phyloP scores from a whole-genome alignment of 2,329 filamentous ascomycete genomes.

The Alternaria incomplexa region DNA sequence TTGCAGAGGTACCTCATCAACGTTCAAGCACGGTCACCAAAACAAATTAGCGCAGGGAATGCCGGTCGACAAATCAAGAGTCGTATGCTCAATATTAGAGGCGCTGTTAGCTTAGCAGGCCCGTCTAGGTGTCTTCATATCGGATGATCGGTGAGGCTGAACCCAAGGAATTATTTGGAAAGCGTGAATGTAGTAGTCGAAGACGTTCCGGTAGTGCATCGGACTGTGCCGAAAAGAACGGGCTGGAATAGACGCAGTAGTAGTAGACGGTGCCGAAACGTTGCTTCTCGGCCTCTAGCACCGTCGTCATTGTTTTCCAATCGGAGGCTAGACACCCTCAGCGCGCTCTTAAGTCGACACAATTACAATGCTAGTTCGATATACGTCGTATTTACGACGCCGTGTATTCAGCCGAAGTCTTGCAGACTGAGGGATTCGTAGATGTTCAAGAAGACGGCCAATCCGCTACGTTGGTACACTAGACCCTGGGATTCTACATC shows the following conservation, averaged over 20 bases:
- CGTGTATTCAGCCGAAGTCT: not conserved
- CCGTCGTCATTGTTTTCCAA: not conserved
- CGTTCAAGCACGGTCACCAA: conserved; percentile 13
- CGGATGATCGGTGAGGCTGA: not conserved
- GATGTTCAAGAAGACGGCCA: not conserved
- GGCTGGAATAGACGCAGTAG: not conserved
- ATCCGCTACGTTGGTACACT: not conserved
- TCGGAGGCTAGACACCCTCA: not conserved
- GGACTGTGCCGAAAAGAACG: not conserved
- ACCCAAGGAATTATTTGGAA: not conserved
- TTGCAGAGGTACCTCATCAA: not conserved
- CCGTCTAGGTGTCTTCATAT: conserved; percentile 6
- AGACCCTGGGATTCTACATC: not conserved
- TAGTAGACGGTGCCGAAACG: not conserved
- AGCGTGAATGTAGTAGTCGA: not conserved
- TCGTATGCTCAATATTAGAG: not conserved
- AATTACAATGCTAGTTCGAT: not conserved
- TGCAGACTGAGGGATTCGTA: not conserved
- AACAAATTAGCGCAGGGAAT: conserved; percentile 13
- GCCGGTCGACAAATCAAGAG: conserved; percentile 13
- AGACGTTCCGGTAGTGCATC: not conserved
- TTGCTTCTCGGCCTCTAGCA: not conserved
- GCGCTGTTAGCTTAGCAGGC: conserved; percentile 6
- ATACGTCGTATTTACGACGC: not conserved
- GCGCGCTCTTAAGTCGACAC: not conserved